Evolutionary conservation across 2,329 filamentous ascomycete species (phyloP).

Genomic region (Stemphylium beticola): DNA sequence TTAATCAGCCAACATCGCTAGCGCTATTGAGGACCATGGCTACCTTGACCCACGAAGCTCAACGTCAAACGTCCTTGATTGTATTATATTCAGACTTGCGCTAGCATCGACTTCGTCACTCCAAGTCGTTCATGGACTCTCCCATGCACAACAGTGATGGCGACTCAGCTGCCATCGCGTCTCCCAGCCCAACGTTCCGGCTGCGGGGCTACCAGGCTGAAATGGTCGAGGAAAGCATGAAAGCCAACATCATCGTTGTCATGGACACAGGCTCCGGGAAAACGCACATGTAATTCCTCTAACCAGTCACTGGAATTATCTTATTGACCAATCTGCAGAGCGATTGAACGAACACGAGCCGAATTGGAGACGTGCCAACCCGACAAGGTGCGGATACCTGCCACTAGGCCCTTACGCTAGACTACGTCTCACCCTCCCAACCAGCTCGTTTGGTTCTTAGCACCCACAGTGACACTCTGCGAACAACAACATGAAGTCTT

Average conservation of each 20-base stretch:
- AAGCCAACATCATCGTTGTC: slow-evolving; percentile 55
- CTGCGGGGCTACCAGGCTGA: slow-evolving; percentile 57
- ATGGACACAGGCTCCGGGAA: slow-evolving; percentile 60
- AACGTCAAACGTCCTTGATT: background rate
- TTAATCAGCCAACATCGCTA: slow-evolving; percentile 2
- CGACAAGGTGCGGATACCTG: slow-evolving; percentile 40
- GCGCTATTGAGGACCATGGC: background rate
- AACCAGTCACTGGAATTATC: background rate
- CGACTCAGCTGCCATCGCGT: background rate
- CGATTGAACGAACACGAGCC: slow-evolving; percentile 52
- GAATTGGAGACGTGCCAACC: slow-evolving; percentile 50
- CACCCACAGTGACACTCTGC: slow-evolving; percentile 54
- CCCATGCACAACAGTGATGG: slow-evolving; percentile 9
- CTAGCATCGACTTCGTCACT: background rate
- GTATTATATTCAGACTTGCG: background rate
- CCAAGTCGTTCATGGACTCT: background rate
- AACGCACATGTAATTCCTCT: slow-evolving; percentile 49
- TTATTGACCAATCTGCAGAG: slow-evolving; percentile 36
- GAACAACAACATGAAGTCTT: slow-evolving; percentile 52
- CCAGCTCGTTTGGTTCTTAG: slow-evolving; percentile 55
- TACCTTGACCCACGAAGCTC: background rate
- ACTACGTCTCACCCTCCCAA: slow-evolving; percentile 7
- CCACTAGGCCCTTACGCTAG: background rate
- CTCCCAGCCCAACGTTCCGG: slow-evolving; percentile 26
- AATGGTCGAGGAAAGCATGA: slow-evolving; percentile 55